Base-by-base conservation (phyloP, 208 protist species). In the Zelonia costaricensis region DNA sequence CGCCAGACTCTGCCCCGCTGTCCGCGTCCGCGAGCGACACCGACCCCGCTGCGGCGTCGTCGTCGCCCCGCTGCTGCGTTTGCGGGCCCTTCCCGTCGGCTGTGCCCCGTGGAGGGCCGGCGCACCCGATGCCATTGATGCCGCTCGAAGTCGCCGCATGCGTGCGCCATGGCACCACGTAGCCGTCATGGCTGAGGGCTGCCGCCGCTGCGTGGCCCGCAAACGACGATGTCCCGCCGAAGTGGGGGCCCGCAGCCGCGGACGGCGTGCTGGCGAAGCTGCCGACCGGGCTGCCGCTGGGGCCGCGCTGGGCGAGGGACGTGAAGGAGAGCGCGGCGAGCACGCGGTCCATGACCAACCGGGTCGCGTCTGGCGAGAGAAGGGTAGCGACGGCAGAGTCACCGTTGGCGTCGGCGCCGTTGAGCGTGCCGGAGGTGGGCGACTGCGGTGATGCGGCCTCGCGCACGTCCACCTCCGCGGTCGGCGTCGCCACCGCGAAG, bases 311-410 rank as follows among this genome's bases (percentile, higher is more conserved):
- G 16, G 40, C 45, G 46, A 71, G 65, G 6, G 65, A 53, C 12
- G 54, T 59, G 40, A 71, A 71, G 44, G 56, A 62, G 40, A 71
- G 51, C n/a, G 65, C 65, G 39, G 58, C 48, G 35, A 71, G 38
- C 27, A 71, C 48, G 23, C 47, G 35, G 23, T 63, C 49, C 27
- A 59, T 20, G n/a, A n/a, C n/a, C n/a, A n/a, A n/a, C n/a, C n/a
- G n/a, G n/a, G 49, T 12, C 28, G n/a, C 31, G 25, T 35, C 20
- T 13, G 31, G 30, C 15, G 49, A 55, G 31, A 22, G n/a, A n/a
- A n/a, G n/a, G n/a, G n/a, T n/a, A n/a, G n/a, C n/a, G n/a, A n/a
- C n/a, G n/a, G n/a, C n/a, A n/a, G n/a, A n/a, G n/a, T n/a, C 25
- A 4, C 51, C 47, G 16, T n/a, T n/a, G n/a, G n/a, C n/a, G n/a